phyloP scores from a whole-genome alignment of 257 asterid genomes.

The Jacaranda mimosifolia region DNA sequence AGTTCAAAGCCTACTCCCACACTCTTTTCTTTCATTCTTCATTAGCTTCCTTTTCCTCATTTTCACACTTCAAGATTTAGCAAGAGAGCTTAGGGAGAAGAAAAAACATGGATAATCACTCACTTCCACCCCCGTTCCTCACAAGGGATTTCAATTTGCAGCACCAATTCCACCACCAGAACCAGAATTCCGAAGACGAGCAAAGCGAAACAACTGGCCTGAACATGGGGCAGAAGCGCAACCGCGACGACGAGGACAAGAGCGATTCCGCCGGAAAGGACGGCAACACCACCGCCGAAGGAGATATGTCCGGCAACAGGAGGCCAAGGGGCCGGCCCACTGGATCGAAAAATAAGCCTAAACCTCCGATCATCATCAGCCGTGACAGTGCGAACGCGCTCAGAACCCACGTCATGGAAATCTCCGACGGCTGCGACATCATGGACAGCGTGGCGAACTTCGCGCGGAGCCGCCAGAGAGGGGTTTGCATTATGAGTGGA shows the following conservation, averaged over 20 bases:
- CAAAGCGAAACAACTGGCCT: constrained; percentile 72
- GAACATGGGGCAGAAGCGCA: constrained; percentile 58
- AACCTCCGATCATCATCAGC: constrained; percentile 88
- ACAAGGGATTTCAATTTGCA: constrained; percentile 83
- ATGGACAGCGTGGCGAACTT: constrained; percentile 77
- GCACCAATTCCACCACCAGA: constrained; percentile 62
- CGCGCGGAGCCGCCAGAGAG: constrained; percentile 83
- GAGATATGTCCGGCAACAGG: constrained; percentile 57
- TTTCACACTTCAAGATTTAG: neutral
- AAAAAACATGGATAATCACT: constrained; percentile 50
- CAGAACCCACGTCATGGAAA: constrained; percentile 92
- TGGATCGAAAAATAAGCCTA: constrained; percentile 90
- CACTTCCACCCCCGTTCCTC: constrained; percentile 87
- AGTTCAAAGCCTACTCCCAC: neutral
- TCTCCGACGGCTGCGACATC: constrained; percentile 83
- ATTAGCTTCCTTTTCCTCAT: neutral
- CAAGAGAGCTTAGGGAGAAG: neutral
- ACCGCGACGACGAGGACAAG: constrained; percentile 59
- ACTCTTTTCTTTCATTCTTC: neutral
- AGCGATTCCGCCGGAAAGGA: constrained; percentile 41
- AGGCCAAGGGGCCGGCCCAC: constrained; percentile 88
- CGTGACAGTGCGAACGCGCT: constrained; percentile 95
- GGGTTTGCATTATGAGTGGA: constrained; percentile 91
- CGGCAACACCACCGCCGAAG: constrained; percentile 41
- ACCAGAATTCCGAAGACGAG: constrained; percentile 69